Evolutionary conservation across 139 green algal species (phyloP).

Genomic region (Auxenochlorella pyrenoidosa): DNA sequence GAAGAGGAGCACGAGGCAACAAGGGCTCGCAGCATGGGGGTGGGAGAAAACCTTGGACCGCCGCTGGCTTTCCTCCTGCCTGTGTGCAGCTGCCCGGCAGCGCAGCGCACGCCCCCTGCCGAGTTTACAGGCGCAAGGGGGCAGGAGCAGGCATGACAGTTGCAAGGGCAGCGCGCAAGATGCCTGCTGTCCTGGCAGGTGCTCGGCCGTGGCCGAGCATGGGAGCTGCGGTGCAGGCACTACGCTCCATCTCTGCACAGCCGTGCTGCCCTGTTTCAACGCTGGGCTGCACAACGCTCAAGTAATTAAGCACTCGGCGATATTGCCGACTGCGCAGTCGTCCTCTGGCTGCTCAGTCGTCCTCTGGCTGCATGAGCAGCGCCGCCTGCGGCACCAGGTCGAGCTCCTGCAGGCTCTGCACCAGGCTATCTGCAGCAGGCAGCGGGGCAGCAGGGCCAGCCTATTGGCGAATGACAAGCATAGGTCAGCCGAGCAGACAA

Average conservation of each 20-base stretch:
- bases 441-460: not conserved
- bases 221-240: not conserved
- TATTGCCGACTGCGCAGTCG: not conserved
- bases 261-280: no score
- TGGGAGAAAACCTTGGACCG: no score
- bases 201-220: not conserved
- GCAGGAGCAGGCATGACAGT: not conserved
- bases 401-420: conserved; percentile 53
- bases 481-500: not conserved
- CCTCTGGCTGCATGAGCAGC: conserved; percentile 79
- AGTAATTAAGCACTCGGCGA: no score
- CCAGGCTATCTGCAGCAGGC: conserved; percentile 15
- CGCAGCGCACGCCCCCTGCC: no score
- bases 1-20: not conserved
- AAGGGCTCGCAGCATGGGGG: no score
- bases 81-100: no score
- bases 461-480: not conserved
- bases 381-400: conserved; percentile 69
- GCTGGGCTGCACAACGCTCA: no score
- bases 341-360: conserved; percentile 29
- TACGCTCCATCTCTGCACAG: not conserved
- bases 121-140: not conserved
- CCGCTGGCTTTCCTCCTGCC: no score
- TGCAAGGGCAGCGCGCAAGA: not conserved
- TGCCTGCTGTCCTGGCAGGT: not conserved